These are phyloP conservation scores for Globisporangium iwayamae DNA, from an alignment of 352 stramenopile genomes.

Conservation along the genomic window DNA sequence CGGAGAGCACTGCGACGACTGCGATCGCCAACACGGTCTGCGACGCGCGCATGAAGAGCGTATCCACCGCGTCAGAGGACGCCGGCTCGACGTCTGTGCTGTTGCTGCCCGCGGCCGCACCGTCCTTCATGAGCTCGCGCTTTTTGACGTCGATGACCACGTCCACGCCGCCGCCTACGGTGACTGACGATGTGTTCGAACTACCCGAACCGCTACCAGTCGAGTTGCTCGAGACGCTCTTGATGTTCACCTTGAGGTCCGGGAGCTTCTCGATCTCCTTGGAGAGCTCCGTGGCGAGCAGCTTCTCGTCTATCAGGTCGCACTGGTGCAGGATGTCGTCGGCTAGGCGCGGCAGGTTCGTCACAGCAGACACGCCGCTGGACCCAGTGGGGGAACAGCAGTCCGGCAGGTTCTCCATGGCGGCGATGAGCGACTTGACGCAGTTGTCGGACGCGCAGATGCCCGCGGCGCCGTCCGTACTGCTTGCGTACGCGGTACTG, in stretches of 20 bases:
- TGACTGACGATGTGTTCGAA: background rate
- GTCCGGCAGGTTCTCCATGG: constrained; percentile 26
- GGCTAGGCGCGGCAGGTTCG: constrained; percentile 21
- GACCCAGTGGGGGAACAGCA: constrained; percentile 18
- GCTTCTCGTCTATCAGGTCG: constrained; percentile 19
- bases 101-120: background rate
- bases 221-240: constrained; percentile 12
- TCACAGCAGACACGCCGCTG: constrained; percentile 7
- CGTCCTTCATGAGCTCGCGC: constrained; percentile 34
- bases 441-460: constrained; percentile 21
- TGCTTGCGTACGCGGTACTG: constrained; percentile 10
- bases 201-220: constrained; percentile 1
- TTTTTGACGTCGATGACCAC: constrained; percentile 47
- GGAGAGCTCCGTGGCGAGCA: constrained; percentile 16
- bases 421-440: constrained; percentile 21
- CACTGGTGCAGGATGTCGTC: constrained; percentile 27
- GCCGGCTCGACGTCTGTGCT: constrained; percentile 8
- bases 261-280: constrained; percentile 20
- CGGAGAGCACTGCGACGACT: constrained; percentile 4
- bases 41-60: constrained; percentile 4
- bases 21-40: constrained; percentile 4
- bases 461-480: constrained; percentile 1
- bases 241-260: constrained; percentile 27
- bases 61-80: background rate
- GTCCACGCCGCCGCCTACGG: constrained; percentile 20